phyloP scores from a whole-genome alignment of 2,329 filamentous ascomycete genomes.

The Stachybotrys elegans region DNA sequence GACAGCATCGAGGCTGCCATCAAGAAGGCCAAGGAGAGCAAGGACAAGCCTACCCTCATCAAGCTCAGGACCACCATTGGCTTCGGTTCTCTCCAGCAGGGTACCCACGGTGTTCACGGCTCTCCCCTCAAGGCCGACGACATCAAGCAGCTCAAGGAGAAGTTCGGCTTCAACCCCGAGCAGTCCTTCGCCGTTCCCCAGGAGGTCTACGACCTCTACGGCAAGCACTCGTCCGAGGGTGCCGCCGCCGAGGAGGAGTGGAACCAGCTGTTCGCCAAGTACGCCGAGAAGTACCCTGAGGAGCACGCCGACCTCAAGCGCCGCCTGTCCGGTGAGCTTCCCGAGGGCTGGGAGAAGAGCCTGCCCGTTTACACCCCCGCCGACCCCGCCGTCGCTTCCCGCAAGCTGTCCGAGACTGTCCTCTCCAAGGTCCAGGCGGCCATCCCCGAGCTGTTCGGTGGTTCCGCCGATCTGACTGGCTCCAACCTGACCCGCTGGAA shows the following conservation, averaged over 20 bases:
- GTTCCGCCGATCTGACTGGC: conserved; percentile 94
- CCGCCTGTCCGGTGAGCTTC: conserved; percentile 76
- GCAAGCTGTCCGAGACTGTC: conserved; percentile 94
- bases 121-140: conserved; percentile 94
- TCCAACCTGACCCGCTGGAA: conserved; percentile 99
- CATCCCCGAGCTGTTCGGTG: conserved; percentile 88
- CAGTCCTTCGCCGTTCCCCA: conserved; percentile 91
- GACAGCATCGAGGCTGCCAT: conserved; percentile 85
- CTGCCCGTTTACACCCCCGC: conserved; percentile 85
- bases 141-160: conserved; percentile 86
- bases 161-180: conserved; percentile 94
- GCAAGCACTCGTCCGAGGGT: conserved; percentile 79
- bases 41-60: conserved; percentile 95
- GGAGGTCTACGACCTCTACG: conserved; percentile 87
- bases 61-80: conserved; percentile 97
- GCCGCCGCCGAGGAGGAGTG: conserved; percentile 89
- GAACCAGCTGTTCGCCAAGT: conserved; percentile 90
- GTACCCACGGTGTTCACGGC: conserved; percentile 93
- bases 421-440: conserved; percentile 79
- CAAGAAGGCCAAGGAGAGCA: conserved; percentile 77
- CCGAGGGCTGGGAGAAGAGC: conserved; percentile 92
- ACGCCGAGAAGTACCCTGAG: conserved; percentile 69
- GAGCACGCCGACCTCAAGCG: conserved; percentile 79
- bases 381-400: conserved; percentile 81
- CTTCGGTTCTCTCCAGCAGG: conserved; percentile 88